Evolutionary conservation across 805 yeast species (phyloP).

Genomic region (Cyberlindnera suaveolens): DNA sequence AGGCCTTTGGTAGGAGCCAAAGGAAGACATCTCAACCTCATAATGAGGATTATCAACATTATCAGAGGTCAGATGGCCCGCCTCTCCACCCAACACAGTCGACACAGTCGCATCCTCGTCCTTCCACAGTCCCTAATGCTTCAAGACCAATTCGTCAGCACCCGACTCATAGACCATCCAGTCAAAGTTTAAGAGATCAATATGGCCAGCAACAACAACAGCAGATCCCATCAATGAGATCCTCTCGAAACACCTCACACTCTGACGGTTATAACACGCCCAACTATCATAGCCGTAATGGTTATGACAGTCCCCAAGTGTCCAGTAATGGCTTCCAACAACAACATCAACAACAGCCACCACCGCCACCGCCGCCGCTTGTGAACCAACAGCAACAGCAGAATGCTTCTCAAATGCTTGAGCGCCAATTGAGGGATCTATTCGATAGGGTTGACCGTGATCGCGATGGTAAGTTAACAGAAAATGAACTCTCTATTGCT

Average conservation of each 20-base stretch:
- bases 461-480: constrained; percentile 47
- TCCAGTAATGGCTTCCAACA: background rate
- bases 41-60: background rate
- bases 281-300: background rate
- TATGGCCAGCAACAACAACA: constrained; percentile 2
- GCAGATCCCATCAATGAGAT: background rate
- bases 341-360: constrained; percentile 6
- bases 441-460: constrained; percentile 52
- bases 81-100: constrained; percentile 7
- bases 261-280: background rate
- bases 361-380: background rate
- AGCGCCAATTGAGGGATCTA: constrained; percentile 40
- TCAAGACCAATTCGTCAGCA: constrained; percentile 1
- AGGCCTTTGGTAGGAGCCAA: constrained; percentile 22
- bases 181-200: background rate
- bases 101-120: background rate
- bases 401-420: constrained; percentile 25
- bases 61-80: constrained; percentile 1
- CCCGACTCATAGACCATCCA: background rate
- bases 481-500: constrained; percentile 51
- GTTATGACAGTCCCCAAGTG: background rate
- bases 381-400: constrained; percentile 9
- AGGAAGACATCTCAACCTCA: constrained; percentile 1
- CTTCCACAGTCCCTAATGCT: background rate
- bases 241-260: background rate